Conservation (phyloP, 2,329 filamentous ascomycete species). For the Coleophoma cylindrospora region DNA sequence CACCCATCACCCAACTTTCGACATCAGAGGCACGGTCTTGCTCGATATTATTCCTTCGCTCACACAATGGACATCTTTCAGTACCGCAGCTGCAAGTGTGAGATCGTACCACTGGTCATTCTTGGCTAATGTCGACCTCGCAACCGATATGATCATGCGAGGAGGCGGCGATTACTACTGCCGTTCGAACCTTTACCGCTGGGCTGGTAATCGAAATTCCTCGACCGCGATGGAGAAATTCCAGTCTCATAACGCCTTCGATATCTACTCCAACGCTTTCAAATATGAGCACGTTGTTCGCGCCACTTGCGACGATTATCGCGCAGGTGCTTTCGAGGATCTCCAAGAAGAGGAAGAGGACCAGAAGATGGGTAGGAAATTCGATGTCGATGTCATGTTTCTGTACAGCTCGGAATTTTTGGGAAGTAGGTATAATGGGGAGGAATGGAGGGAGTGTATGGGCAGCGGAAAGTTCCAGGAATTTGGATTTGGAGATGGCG, state of each 20-base stretch:
- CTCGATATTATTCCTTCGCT: slow-evolving; percentile 45
- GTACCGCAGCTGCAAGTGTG: slow-evolving; percentile 28
- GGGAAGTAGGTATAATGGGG: slow-evolving; percentile 37
- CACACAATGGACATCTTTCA: slow-evolving; percentile 37
- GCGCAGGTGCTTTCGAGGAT: slow-evolving; percentile 36
- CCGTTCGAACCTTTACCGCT: slow-evolving; percentile 26
- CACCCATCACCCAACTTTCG: slow-evolving; percentile 23
- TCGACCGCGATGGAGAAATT: slow-evolving; percentile 9
- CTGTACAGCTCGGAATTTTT: slow-evolving; percentile 37
- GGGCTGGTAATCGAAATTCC: slow-evolving; percentile 19
- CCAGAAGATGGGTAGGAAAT: slow-evolving; percentile 36
- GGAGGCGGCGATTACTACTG: slow-evolving; percentile 36
- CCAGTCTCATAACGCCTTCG: slow-evolving; percentile 31
- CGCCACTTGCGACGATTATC: slow-evolving; percentile 41
- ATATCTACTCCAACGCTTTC: slow-evolving; percentile 38
- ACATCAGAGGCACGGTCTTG: slow-evolving; percentile 33
- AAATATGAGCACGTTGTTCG: slow-evolving; percentile 33
- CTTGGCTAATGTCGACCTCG: slow-evolving; percentile 38
- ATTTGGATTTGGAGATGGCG: slow-evolving; percentile 28
- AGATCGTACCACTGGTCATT: slow-evolving; percentile 43
- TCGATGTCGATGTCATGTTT: slow-evolving; percentile 35
- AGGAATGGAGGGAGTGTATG: slow-evolving; percentile 39
- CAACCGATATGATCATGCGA: slow-evolving; percentile 35
- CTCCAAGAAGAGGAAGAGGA: slow-evolving; percentile 36
- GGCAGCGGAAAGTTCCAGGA: slow-evolving; percentile 25